phyloP scores from a whole-genome alignment of 768 basidiomycete genomes.

The Tulasnella sp. region DNA sequence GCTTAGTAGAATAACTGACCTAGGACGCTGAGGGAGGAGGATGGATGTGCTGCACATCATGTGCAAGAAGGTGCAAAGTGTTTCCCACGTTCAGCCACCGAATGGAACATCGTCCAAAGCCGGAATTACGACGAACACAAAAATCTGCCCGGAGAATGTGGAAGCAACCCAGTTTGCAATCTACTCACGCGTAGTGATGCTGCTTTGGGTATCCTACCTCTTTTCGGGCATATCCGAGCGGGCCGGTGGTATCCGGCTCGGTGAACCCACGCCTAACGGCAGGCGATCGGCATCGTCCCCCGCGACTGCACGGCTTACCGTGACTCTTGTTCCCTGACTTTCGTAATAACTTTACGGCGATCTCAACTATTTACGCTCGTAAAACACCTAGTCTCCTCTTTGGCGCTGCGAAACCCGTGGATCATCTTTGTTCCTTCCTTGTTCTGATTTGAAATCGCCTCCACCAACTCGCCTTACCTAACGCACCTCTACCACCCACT shows the following conservation, averaged over 20 bases:
- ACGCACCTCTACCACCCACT: background rate
- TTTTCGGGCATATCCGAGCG: background rate
- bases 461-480: background rate
- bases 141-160: too few species aligned
- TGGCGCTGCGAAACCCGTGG: background rate
- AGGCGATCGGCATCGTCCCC: background rate
- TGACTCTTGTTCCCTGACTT: background rate
- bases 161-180: too few species aligned
- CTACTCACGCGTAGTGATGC: too few species aligned
- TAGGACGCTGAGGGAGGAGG: too few species aligned
- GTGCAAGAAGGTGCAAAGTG: too few species aligned
- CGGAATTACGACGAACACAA: too few species aligned
- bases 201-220: background rate
- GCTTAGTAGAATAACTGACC: too few species aligned
- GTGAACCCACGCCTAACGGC: background rate
- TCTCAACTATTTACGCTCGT: background rate
- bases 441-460: background rate
- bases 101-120: too few species aligned
- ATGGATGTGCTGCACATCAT: too few species aligned
- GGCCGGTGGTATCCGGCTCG: background rate
- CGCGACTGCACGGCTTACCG: background rate
- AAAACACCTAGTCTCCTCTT: background rate
- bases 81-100: too few species aligned
- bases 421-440: background rate
- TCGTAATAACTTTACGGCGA: background rate